Conservation (phyloP, 2,329 filamentous ascomycete species). For the Sporothrix mexicana region DNA sequence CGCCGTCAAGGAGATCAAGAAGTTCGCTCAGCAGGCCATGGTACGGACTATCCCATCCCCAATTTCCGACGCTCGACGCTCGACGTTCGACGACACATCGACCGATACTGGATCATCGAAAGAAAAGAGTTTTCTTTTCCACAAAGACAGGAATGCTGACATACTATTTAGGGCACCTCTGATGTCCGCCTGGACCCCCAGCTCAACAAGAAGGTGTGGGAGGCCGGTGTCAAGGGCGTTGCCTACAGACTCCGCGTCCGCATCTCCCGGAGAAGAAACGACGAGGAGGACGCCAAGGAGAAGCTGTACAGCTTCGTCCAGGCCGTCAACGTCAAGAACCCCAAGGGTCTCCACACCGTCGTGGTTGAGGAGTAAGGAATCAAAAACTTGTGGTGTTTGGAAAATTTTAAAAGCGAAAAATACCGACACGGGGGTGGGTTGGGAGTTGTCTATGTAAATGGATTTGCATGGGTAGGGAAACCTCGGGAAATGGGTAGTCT, state of each 20-base stretch:
- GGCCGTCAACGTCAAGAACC: conserved; percentile 99
- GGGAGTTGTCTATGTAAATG: conserved; percentile 24
- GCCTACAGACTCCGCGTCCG: conserved; percentile 96
- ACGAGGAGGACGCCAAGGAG: conserved; percentile 99
- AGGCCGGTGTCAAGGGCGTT: conserved; percentile 97
- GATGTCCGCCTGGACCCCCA: conserved; percentile 98
- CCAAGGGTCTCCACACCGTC: conserved; percentile 94
- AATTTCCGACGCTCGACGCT: conserved; percentile 5
- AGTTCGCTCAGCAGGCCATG: conserved; percentile 92
- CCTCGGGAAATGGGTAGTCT: conserved; percentile 32
- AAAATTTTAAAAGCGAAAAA: conserved; percentile 14
- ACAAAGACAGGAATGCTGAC: conserved; percentile 15
- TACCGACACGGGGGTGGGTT: conserved; percentile 21
- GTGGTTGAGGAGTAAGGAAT: conserved; percentile 80
- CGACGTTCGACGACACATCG: conserved; percentile 20
- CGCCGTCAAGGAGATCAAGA: conserved; percentile 99
- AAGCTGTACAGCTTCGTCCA: conserved; percentile 99
- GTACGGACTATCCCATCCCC: conserved; percentile 64
- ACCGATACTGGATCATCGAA: not conserved
- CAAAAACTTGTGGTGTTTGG: conserved; percentile 44
- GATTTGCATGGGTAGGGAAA: conserved; percentile 33
- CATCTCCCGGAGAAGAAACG: conserved; percentile 99
- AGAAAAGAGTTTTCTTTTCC: not conserved
- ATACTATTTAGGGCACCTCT: conserved; percentile 74
- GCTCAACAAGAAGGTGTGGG: conserved; percentile 99